Evolutionary conservation across 108 stramenopile species (phyloP), one percentile per base, ranked within the genome.

Genomic region (Nitzschia putrida): DNA sequence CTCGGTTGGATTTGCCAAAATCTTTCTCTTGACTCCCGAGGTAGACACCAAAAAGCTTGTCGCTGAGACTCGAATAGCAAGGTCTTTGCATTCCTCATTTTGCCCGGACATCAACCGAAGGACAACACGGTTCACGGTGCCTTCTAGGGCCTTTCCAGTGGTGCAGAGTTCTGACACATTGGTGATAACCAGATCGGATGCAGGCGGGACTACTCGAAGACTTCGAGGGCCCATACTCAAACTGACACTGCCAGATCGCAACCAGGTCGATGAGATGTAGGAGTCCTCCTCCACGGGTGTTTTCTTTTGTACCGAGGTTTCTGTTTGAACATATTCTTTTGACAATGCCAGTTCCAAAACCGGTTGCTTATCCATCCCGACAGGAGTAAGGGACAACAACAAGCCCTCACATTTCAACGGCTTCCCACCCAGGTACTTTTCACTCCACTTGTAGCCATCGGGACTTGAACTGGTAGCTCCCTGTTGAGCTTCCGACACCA

Each of bases 51-150:
- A 57, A 24, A 73, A 26, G 55, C 76, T 78, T 24, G 77, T 74
- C 72, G 84, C 77, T 18, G 18, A 25, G 52, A 83, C 52, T 55
- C 74, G 69, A 47, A 88, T 68, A 50, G 76, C 81, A 24, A 92
- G 57, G 43, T 88, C 69, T n/a, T 29, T 42, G 43, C 90, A 94
- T 45, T 64, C 43, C 45, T 90, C 88, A 41, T 68, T 53, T 2
- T 34, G 49, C 16, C 80, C 88, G 8, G 90, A 84, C 57, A 78
- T 24, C 8, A 94, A 56, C 43, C 72, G 73, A 9, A 91, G 80
- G 11, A 91, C 44, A 53, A 89, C 73, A 13, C 93, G 81, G 73
- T 94, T 94, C 41, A 94, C 85, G n/a, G 90, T 92, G 11, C 93
- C 93, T 76, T 91, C 88, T 49, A 92, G 60, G 8, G 72, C 87